These are phyloP conservation scores for Phaeotremella skinneri DNA, from an alignment of 768 basidiomycete species.

Conservation along the genomic window DNA sequence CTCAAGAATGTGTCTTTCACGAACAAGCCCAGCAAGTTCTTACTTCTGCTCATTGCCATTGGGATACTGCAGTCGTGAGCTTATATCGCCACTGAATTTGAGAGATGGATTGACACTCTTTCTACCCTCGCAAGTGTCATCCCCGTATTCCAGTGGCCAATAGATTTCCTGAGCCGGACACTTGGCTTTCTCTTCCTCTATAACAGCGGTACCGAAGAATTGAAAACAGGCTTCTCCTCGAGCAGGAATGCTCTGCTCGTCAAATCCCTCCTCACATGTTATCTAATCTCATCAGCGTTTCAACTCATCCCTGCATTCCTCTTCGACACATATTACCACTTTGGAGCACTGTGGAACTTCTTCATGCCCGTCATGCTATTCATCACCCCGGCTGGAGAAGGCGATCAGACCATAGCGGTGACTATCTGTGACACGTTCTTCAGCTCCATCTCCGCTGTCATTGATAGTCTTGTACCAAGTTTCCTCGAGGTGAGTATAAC, in stretches of 20 bases:
- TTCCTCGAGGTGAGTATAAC: slow-evolving; percentile 19
- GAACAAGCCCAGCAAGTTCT: slow-evolving; percentile 32
- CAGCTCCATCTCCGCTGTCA: slow-evolving; percentile 17
- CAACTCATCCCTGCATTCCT: slow-evolving; percentile 35
- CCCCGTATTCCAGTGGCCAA: slow-evolving; percentile 37
- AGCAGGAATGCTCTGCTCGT: slow-evolving; percentile 19
- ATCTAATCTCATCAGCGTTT: slow-evolving; percentile 25
- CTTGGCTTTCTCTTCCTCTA: slow-evolving; percentile 41
- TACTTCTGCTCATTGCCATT: slow-evolving; percentile 26
- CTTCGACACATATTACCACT: slow-evolving; percentile 36
- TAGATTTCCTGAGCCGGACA: slow-evolving; percentile 29
- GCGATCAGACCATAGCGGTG: slow-evolving; percentile 31
- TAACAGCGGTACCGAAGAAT: slow-evolving; percentile 28
- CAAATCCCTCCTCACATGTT: slow-evolving; percentile 31
- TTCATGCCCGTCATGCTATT: slow-evolving; percentile 38
- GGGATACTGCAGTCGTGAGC: slow-evolving; percentile 38
- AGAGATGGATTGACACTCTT: not conserved
- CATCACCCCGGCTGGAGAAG: slow-evolving; percentile 21
- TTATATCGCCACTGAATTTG: not conserved
- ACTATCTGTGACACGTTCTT: slow-evolving; percentile 36
- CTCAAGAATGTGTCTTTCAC: slow-evolving; percentile 19
- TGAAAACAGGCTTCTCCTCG: slow-evolving; percentile 20
- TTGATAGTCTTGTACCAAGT: slow-evolving; percentile 25
- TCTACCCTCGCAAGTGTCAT: slow-evolving; percentile 20
- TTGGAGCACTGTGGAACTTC: slow-evolving; percentile 43